These are phyloP conservation scores for Paraphaeosphaeria minitans DNA, from an alignment of 2,329 filamentous ascomycete species.

Conservation along the genomic window DNA sequence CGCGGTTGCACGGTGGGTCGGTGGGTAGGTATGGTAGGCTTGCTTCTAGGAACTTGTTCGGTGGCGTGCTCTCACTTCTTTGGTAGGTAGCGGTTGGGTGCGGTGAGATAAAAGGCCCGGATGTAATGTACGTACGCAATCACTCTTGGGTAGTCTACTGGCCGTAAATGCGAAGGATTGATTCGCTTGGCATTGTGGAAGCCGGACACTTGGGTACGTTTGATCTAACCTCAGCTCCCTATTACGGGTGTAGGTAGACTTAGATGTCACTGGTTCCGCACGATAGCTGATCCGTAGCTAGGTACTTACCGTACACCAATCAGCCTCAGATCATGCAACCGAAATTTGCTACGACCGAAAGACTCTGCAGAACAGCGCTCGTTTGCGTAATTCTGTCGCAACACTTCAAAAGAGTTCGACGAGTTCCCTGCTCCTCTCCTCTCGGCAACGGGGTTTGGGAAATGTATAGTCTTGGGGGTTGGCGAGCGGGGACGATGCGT, in stretches of 20 bases:
- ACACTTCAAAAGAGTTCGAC: conserved; percentile 6
- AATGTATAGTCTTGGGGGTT: conserved; percentile 7
- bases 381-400: conserved; percentile 6
- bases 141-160: no score
- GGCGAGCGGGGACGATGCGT: conserved; percentile 3
- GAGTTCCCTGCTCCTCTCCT: no score
- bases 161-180: conserved; percentile 49
- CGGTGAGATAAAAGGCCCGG: conserved; percentile 44
- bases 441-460: conserved; percentile 12
- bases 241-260: no score
- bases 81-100: conserved; percentile 28
- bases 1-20: conserved; percentile 13
- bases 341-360: not conserved
- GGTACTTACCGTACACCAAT: no score
- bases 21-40: conserved; percentile 13
- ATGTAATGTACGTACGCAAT: conserved; percentile 42
- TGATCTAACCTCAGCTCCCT: no score
- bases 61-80: not conserved
- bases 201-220: not conserved
- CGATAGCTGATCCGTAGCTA: not conserved
- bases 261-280: not conserved
- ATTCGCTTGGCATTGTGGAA: not conserved
- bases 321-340: conserved; percentile 1
- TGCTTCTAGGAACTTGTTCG: not conserved
- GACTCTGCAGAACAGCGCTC: conserved; percentile 8